These are phyloP conservation scores for Garcia nutans DNA, from an alignment of 345 rosid genomes.

Conservation along the genomic window DNA sequence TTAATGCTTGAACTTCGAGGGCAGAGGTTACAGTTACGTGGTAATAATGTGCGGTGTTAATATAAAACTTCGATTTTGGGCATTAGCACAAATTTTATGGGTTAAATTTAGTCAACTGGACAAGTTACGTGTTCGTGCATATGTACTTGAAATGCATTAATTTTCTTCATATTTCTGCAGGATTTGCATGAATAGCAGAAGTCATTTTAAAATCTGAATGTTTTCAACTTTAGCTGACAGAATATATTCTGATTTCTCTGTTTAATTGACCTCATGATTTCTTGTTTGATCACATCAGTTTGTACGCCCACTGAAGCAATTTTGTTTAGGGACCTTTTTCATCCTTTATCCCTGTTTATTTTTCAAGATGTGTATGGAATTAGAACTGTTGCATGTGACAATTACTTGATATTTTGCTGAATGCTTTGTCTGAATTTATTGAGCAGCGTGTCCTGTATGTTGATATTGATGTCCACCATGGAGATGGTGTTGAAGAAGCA, in stretches of 20 bases:
- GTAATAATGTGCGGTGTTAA: not conserved
- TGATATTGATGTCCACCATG: slow-evolving; percentile 97
- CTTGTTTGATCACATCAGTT: slow-evolving; percentile 5
- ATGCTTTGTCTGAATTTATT: slow-evolving; percentile 26
- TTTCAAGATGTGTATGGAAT: not conserved
- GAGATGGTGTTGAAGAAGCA: slow-evolving; percentile 99
- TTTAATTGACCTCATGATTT: not conserved
- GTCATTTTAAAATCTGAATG: not conserved
- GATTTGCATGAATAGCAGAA: not conserved
- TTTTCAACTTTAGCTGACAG: not conserved
- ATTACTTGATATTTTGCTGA: not conserved
- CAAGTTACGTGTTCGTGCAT: not conserved
- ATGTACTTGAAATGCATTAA: not conserved
- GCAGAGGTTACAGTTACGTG: not conserved
- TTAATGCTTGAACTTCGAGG: not conserved
- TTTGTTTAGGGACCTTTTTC: not conserved
- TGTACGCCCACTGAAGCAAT: not conserved
- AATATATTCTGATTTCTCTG: not conserved
- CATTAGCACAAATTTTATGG: not conserved
- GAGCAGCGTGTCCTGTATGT: slow-evolving; percentile 86
- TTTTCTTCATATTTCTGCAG: not conserved
- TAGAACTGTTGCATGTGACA: not conserved
- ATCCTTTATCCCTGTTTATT: not conserved
- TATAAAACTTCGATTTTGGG: not conserved
- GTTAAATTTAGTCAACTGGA: not conserved